A percentile compares a stretch with the other conserved stretches of the same genome.
Evolutionary conservation across 2,329 filamentous ascomycete species (phyloP).

Genomic region (Pseudocercospora musae): DNA sequence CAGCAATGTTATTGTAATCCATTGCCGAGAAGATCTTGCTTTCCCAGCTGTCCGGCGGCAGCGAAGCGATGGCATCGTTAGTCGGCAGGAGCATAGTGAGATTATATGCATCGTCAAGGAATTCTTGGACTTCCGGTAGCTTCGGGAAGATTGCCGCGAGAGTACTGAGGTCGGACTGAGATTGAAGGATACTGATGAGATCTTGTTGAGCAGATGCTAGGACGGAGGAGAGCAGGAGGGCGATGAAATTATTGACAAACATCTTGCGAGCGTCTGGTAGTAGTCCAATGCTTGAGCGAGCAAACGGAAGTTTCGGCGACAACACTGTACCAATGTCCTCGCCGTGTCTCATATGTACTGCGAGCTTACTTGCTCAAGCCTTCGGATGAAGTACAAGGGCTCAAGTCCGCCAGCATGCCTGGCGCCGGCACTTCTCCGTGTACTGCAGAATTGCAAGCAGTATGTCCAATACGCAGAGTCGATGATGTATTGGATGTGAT

Average conservation of each 20-base stretch:
- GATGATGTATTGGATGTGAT: neutral
- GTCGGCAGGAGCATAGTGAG: slow-evolving; percentile 62
- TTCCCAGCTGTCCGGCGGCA: neutral
- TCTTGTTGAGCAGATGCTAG: slow-evolving; percentile 10
- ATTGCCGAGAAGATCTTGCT: neutral
- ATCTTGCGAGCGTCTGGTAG: neutral
- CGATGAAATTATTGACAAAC: neutral
- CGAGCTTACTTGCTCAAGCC: neutral
- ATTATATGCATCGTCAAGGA: slow-evolving; percentile 33
- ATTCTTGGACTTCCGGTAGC: slow-evolving; percentile 17
- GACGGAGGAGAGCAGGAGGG: neutral
- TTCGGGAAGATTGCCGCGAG: slow-evolving; percentile 17
- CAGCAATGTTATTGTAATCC: neutral
- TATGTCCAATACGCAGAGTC: neutral
- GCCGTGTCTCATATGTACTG: neutral
- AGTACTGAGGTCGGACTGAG: slow-evolving; percentile 14
- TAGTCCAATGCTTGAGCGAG: neutral
- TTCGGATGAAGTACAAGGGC: neutral
- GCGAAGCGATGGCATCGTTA: slow-evolving; percentile 53
- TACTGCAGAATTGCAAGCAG: neutral
- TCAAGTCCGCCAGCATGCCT: neutral
- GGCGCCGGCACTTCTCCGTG: neutral
- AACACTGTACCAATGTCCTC: neutral
- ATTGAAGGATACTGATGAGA: slow-evolving; percentile 10
- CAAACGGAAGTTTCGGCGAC: neutral